A percentile compares a stretch with the other conserved stretches of the same genome.
phyloP scores from a whole-genome alignment of 805 yeast genomes.

The Ogataea paraovalis region DNA sequence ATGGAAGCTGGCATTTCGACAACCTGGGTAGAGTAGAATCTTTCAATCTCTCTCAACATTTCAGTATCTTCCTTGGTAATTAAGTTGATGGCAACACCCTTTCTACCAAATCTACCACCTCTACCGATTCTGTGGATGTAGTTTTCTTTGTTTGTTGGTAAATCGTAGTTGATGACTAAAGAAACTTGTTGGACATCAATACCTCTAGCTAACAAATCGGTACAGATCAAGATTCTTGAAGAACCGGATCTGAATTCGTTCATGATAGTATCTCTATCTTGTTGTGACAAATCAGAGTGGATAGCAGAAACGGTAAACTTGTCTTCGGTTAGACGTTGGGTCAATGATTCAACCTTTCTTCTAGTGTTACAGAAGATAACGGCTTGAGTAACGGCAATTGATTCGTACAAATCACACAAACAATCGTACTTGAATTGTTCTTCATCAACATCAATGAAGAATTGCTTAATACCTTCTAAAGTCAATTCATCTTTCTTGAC shows the following conservation, averaged over 20 bases:
- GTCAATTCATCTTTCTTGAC: conserved; percentile 94
- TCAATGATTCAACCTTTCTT: conserved; percentile 87
- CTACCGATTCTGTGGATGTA: conserved; percentile 97
- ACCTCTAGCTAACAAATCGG: conserved; percentile 98
- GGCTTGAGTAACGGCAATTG: conserved; percentile 93
- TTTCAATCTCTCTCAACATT: conserved; percentile 70
- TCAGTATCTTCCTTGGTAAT: conserved; percentile 76
- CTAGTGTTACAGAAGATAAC: conserved; percentile 98
- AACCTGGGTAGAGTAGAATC: conserved; percentile 69
- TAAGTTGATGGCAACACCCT: conserved; percentile 96
- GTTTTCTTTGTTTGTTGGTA: conserved; percentile 90
- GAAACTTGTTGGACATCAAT: conserved; percentile 98
- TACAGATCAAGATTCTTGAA: conserved; percentile 89
- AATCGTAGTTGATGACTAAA: conserved; percentile 89
- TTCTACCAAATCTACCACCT: conserved; percentile 97
- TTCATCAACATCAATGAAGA: conserved; percentile 82
- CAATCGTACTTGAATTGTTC: conserved; percentile 95
- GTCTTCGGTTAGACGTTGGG: conserved; percentile 70
- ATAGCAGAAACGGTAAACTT: conserved; percentile 92
- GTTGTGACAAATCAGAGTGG: conserved; percentile 97
- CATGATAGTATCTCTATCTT: conserved; percentile 93
- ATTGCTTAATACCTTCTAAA: conserved; percentile 92
- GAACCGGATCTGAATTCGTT: conserved; percentile 91
- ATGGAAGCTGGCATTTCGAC: conserved; percentile 78
- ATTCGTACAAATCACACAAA: conserved; percentile 90